These are phyloP conservation scores for Ammopiptanthus mongolicus DNA, from an alignment of 306 rosid genomes.

Conservation along the genomic window DNA sequence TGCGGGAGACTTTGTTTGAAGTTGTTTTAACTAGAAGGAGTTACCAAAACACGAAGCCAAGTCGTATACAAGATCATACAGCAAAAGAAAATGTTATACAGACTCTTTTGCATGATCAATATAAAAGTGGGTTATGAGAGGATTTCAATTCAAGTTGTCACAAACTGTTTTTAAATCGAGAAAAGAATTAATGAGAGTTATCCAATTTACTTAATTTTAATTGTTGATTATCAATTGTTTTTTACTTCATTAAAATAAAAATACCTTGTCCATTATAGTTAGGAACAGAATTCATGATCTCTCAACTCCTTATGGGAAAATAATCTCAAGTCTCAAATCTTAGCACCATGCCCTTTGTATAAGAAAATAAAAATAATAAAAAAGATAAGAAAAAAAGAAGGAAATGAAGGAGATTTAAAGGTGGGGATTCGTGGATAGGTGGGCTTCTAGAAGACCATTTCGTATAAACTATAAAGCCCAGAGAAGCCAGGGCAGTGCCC, in stretches of 20 bases:
- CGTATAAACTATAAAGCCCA: conserved; percentile 41
- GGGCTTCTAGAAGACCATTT: conserved; percentile 47
- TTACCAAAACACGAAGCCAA: background rate
- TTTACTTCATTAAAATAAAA: too few species aligned
- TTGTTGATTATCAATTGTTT: background rate
- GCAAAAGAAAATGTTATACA: background rate
- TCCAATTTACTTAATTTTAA: background rate
- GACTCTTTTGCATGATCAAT: background rate
- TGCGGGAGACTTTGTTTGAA: background rate
- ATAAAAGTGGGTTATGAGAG: background rate
- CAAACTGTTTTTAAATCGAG: background rate
- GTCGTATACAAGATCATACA: too few species aligned
- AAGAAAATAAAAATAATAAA: background rate
- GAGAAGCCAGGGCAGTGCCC: conserved; percentile 28
- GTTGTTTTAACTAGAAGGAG: background rate
- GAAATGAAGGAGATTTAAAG: background rate
- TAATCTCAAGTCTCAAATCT: background rate
- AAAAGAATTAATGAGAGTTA: background rate
- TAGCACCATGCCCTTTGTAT: background rate
- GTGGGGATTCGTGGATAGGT: conserved; percentile 1
- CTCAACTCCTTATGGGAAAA: background rate
- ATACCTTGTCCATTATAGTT: too few species aligned
- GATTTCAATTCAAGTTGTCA: background rate
- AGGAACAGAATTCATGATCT: background rate
- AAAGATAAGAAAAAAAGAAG: background rate